Conservation (phyloP, 352 stramenopile genomes). For the Pythium periplocum region DNA sequence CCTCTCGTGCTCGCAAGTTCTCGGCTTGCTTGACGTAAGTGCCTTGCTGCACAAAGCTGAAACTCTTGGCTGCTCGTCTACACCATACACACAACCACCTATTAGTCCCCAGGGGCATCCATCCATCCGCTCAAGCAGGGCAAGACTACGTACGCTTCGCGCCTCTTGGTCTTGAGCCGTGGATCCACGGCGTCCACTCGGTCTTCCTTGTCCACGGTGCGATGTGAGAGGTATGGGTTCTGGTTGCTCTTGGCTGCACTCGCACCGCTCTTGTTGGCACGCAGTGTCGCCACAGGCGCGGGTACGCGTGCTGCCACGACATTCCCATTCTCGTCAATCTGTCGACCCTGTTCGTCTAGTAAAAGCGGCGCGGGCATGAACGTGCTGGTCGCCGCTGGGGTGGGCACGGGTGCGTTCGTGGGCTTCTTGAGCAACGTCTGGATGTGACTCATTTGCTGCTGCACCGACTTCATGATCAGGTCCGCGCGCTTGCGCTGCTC, state of each 20-base stretch:
- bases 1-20: constrained; percentile 72
- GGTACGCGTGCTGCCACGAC: constrained; percentile 43
- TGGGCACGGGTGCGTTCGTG: constrained; percentile 9
- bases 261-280: constrained; percentile 36
- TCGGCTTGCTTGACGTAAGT: constrained; percentile 85
- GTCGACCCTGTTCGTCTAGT: constrained; percentile 71
- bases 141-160: constrained; percentile 63
- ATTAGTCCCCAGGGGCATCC: background rate
- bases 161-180: constrained; percentile 66
- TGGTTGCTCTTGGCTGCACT: constrained; percentile 19
- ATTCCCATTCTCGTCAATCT: constrained; percentile 71
- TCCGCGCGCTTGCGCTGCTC: constrained; percentile 64
- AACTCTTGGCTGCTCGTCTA: constrained; percentile 76
- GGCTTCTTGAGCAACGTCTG: constrained; percentile 56
- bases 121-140: background rate
- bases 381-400: constrained; percentile 3
- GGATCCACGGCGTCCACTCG: constrained; percentile 65
- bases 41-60: constrained; percentile 78
- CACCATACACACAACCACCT: constrained; percentile 11
- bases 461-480: constrained; percentile 80
- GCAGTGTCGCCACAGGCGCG: constrained; percentile 38
- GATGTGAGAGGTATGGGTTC: constrained; percentile 82
- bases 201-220: constrained; percentile 66
- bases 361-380: constrained; percentile 78
- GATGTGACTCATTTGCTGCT: constrained; percentile 80